Evolutionary conservation across 2,329 filamentous ascomycete genomes (phyloP).

Genomic region (Boeremia lycopersici): DNA sequence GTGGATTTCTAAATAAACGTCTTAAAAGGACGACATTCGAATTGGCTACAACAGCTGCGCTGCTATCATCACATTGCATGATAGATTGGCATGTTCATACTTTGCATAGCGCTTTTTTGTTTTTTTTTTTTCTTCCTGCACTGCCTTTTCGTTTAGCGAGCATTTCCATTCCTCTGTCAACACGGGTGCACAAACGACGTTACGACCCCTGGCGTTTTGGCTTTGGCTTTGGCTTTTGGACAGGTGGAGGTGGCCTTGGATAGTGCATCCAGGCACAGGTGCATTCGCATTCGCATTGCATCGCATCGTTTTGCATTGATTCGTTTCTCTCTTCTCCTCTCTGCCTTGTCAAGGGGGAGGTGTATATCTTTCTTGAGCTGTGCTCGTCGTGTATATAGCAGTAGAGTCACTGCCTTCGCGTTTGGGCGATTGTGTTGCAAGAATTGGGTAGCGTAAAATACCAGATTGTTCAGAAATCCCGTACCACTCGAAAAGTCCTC

Average conservation of each 20-base stretch:
- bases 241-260: constrained; percentile 3
- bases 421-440: background rate
- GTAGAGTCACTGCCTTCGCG: background rate
- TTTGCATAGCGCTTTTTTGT: constrained; percentile 2
- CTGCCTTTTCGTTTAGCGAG: background rate
- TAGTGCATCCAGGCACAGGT: constrained; percentile 10
- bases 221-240: background rate
- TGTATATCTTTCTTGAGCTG: background rate
- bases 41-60: background rate
- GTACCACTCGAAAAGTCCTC: no score
- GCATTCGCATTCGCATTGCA: no score
- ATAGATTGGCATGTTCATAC: background rate
- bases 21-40: no score
- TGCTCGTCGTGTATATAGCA: background rate
- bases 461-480: no score
- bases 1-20: constrained; percentile 46
- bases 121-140: background rate
- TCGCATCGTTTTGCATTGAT: background rate
- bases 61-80: constrained; percentile 1
- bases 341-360: background rate
- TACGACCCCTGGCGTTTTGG: constrained; percentile 5
- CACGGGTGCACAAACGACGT: constrained; percentile 1
- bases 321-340: background rate
- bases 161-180: background rate
- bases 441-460: no score